phyloP scores from a whole-genome alignment of 805 yeast species.

The Saccharomycopsis amapae region DNA sequence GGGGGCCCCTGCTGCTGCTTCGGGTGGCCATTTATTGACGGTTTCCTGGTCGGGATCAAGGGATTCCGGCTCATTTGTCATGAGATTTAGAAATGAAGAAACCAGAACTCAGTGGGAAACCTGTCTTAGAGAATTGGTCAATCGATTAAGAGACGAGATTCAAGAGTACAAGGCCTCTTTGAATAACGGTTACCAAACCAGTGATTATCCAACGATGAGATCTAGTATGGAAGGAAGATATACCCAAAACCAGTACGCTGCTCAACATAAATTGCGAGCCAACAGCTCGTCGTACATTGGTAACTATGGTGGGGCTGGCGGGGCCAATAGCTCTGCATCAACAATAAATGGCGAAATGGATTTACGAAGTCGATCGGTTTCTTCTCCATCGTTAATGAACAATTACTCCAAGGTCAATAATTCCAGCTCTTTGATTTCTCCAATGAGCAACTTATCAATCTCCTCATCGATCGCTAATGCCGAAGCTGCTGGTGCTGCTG shows the following conservation, averaged over 20 bases:
- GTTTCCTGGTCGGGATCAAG: conserved; percentile 79
- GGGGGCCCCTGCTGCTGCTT: conserved; percentile 28
- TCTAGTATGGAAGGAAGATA: neutral
- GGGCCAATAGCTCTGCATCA: neutral
- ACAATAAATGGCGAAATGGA: neutral
- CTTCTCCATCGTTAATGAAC: conserved; percentile 9
- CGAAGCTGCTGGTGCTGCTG: neutral
- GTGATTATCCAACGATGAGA: neutral
- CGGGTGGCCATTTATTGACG: conserved; percentile 50
- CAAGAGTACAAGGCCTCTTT: conserved; percentile 5
- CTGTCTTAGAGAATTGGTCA: conserved; percentile 45
- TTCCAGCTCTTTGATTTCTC: neutral
- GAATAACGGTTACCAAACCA: neutral
- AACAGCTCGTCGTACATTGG: conserved; percentile 7
- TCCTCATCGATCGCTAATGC: neutral
- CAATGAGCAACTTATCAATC: neutral
- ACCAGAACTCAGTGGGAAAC: conserved; percentile 74
- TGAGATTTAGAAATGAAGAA: conserved; percentile 81
- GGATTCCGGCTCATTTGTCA: conserved; percentile 79
- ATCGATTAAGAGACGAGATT: conserved; percentile 27
- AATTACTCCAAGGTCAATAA: neutral
- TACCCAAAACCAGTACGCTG: neutral
- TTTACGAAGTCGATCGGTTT: conserved; percentile 3
- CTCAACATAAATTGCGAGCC: conserved; percentile 4
- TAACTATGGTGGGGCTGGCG: neutral